Evolutionary conservation across 106 monocot species (phyloP).

Genomic region (Dioscorea alata): DNA sequence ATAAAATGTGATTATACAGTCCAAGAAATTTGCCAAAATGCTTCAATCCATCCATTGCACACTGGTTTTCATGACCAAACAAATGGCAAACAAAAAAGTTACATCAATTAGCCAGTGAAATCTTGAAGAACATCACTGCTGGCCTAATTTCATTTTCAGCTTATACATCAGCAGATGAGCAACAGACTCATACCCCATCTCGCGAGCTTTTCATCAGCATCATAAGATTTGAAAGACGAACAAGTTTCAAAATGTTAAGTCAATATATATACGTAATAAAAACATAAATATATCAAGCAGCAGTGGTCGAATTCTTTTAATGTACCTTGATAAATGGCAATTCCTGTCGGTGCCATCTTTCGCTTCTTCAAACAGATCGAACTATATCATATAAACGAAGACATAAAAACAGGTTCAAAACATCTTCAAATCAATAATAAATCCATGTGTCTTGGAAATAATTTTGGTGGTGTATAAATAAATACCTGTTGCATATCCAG

Average conservation of each 20-base stretch:
- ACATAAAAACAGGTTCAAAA: too few species aligned
- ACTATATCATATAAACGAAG: conserved; percentile 9
- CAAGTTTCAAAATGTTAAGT: not conserved
- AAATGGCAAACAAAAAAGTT: too few species aligned
- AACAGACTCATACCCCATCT: conserved; percentile 45
- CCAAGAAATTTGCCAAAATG: too few species aligned
- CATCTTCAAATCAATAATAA: too few species aligned
- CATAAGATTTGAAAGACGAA: not conserved
- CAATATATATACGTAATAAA: not conserved
- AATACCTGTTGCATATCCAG: conserved; percentile 70
- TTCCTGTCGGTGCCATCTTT: conserved; percentile 54
- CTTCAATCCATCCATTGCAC: too few species aligned
- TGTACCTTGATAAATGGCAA: conserved; percentile 55
- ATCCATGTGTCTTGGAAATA: too few species aligned
- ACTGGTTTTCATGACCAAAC: too few species aligned
- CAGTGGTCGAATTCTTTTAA: not conserved
- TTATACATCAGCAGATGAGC: conserved; percentile 61
- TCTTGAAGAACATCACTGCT: not conserved
- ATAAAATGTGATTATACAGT: too few species aligned
- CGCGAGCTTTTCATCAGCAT: conserved; percentile 27
- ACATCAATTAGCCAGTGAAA: too few species aligned
- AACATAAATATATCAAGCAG: not conserved
- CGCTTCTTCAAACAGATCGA: conserved; percentile 58
- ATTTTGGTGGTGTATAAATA: not conserved
- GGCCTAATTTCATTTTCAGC: conserved; percentile 25